These are phyloP conservation scores for Cladosporium halotolerans DNA, from an alignment of 2,329 filamentous ascomycete genomes.

Conservation along the genomic window DNA sequence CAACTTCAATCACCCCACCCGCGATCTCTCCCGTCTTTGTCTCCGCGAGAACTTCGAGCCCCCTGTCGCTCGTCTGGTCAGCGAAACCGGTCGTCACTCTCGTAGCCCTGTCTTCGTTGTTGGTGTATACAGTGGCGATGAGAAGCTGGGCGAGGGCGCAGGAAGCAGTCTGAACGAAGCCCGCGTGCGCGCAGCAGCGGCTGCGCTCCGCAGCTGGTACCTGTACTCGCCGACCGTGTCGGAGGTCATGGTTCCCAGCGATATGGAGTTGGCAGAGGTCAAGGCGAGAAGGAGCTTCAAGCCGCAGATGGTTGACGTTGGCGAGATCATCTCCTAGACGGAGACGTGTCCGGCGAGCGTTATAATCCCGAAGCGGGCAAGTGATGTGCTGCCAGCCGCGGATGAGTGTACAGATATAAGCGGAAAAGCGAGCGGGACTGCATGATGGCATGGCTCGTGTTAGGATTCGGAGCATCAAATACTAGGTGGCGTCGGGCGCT, in stretches of 20 bases:
- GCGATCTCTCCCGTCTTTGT: slow-evolving; percentile 78
- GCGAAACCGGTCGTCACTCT: slow-evolving; percentile 81
- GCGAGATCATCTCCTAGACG: slow-evolving; percentile 46
- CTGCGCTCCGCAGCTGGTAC: slow-evolving; percentile 90
- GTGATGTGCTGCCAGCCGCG: slow-evolving; percentile 2
- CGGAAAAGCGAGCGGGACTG: neutral
- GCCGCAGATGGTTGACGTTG: slow-evolving; percentile 52
- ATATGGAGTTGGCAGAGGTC: slow-evolving; percentile 28
- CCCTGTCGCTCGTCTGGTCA: slow-evolving; percentile 79
- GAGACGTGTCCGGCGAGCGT: neutral
- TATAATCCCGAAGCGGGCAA: neutral
- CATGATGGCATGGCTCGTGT: neutral
- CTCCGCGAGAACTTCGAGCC: slow-evolving; percentile 81
- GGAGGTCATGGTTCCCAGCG: slow-evolving; percentile 46
- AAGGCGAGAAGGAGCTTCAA: slow-evolving; percentile 39
- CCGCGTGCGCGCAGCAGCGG: slow-evolving; percentile 71
- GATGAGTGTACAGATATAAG: slow-evolving; percentile 8
- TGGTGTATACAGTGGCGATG: slow-evolving; percentile 82
- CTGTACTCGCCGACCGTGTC: slow-evolving; percentile 71
- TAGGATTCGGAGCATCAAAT: neutral
- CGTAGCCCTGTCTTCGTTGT: slow-evolving; percentile 88
- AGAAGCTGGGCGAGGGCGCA: slow-evolving; percentile 88
- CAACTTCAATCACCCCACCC: slow-evolving; percentile 73
- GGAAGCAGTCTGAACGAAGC: slow-evolving; percentile 73
- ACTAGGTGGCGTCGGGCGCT: neutral